Percentiles rank a stretch among this genome's conserved stretches.
phyloP scores from a whole-genome alignment of 305 asterid genomes.

The Withania somnifera region DNA sequence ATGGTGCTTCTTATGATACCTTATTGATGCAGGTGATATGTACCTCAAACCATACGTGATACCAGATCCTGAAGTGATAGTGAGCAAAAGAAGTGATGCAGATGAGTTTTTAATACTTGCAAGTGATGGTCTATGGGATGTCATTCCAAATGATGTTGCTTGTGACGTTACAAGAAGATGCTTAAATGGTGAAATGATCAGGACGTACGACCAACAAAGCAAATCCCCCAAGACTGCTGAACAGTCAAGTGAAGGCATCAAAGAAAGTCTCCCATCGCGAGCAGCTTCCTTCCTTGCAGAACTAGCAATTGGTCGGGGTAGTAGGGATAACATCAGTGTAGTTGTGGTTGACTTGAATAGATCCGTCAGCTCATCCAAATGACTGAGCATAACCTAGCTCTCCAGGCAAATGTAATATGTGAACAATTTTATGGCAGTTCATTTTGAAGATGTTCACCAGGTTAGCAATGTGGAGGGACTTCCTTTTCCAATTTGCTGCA shows the following conservation, averaged over 20 bases:
- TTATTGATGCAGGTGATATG: constrained; percentile 37
- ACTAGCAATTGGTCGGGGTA: constrained; percentile 54
- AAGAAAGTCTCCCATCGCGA: constrained; percentile 4
- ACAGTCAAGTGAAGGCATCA: not conserved
- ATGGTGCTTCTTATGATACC: not conserved
- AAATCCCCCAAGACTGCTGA: not conserved
- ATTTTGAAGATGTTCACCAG: not conserved
- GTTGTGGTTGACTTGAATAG: constrained; percentile 32
- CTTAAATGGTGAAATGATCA: constrained; percentile 21
- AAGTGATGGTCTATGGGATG: constrained; percentile 81
- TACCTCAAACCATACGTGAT: constrained; percentile 62
- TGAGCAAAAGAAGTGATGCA: constrained; percentile 8
- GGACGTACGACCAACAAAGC: not conserved
- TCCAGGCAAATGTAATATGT: not conserved
- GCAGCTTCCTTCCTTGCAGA: constrained; percentile 44
- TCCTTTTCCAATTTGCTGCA: not conserved
- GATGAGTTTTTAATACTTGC: constrained; percentile 62
- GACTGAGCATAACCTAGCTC: not conserved
- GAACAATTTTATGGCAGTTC: not conserved
- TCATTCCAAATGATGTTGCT: constrained; percentile 46
- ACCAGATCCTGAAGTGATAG: constrained; percentile 45
- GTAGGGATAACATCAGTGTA: constrained; percentile 47
- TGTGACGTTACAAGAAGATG: constrained; percentile 43
- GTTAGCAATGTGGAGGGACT: not conserved
- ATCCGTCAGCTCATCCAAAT: not conserved